Percentiles rank a stretch among this genome's conserved stretches.
Evolutionary conservation across 805 yeast species (phyloP).

Genomic region (Zygoascus bituminiphila): DNA sequence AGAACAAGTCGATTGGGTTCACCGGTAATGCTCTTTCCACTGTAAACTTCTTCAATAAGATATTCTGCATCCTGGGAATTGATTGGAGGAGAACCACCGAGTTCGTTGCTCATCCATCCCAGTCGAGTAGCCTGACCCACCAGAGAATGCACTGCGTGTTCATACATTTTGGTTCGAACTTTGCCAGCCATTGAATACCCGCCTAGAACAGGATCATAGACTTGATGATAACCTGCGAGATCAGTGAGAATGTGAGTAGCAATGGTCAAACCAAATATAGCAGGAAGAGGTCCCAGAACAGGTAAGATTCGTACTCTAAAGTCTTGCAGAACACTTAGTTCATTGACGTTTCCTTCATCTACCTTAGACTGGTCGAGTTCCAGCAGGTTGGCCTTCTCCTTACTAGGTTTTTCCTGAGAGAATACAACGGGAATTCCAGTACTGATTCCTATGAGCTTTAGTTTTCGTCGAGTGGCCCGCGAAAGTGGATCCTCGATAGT

Average conservation of each 20-base stretch:
- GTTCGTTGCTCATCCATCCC: constrained; percentile 35
- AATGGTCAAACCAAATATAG: constrained; percentile 84
- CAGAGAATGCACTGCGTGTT: constrained; percentile 68
- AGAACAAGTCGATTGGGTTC: constrained; percentile 72
- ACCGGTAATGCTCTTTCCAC: constrained; percentile 83
- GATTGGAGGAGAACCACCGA: constrained; percentile 32
- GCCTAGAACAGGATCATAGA: constrained; percentile 35
- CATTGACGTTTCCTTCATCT: constrained; percentile 75
- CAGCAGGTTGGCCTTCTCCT: constrained; percentile 77
- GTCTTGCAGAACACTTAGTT: constrained; percentile 76
- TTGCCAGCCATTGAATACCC: constrained; percentile 83
- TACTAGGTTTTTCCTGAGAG: constrained; percentile 95
- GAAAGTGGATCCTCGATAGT: constrained; percentile 94
- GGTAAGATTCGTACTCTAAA: constrained; percentile 94
- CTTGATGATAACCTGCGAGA: constrained; percentile 59
- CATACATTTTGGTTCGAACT: constrained; percentile 68
- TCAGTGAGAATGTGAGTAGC: constrained; percentile 75
- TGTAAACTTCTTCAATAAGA: constrained; percentile 81
- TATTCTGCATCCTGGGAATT: constrained; percentile 68
- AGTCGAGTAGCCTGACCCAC: constrained; percentile 83
- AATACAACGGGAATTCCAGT: constrained; percentile 80
- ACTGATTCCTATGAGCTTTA: constrained; percentile 69
- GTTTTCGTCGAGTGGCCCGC: constrained; percentile 73
- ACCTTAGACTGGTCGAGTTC: constrained; percentile 80
- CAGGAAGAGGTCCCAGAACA: constrained; percentile 95